Conservation (phyloP, 1,284 basidiomycete genomes). For the Stygiomarasmius scandens region DNA sequence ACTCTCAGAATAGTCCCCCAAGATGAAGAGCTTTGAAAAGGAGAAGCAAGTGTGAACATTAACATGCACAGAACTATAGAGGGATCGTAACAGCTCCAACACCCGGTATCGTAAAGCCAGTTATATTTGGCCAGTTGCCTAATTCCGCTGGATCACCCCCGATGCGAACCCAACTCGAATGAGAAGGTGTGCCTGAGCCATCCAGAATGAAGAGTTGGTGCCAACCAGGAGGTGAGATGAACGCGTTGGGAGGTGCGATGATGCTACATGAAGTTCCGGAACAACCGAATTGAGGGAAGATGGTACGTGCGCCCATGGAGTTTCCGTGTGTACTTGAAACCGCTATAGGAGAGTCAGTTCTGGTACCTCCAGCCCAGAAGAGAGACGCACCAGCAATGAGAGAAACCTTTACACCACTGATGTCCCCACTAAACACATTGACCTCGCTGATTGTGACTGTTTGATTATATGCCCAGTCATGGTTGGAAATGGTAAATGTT, state of each 20-base stretch:
- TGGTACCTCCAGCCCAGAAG: neutral
- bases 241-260: conserved; percentile 51
- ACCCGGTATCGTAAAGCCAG: conserved; percentile 55
- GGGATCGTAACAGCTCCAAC: conserved; percentile 12
- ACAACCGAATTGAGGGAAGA: conserved; percentile 57
- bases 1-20: no score
- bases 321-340: conserved; percentile 61
- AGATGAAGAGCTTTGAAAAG: no score
- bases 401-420: conserved; percentile 60
- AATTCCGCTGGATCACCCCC: conserved; percentile 55
- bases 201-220: conserved; percentile 56
- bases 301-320: conserved; percentile 55
- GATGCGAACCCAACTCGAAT: conserved; percentile 55
- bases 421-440: conserved; percentile 57
- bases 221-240: conserved; percentile 61
- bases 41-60: no score
- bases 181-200: conserved; percentile 53
- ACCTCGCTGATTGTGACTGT: conserved; percentile 54
- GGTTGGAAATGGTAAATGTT: conserved; percentile 53
- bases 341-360: conserved; percentile 32
- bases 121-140: conserved; percentile 53
- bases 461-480: conserved; percentile 63
- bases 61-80: no score
- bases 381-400: conserved; percentile 13
- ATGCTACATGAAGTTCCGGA: conserved; percentile 50